These are phyloP conservation scores for Phyllachora maydis DNA, from an alignment of 2,329 filamentous ascomycete genomes.

Conservation along the genomic window DNA sequence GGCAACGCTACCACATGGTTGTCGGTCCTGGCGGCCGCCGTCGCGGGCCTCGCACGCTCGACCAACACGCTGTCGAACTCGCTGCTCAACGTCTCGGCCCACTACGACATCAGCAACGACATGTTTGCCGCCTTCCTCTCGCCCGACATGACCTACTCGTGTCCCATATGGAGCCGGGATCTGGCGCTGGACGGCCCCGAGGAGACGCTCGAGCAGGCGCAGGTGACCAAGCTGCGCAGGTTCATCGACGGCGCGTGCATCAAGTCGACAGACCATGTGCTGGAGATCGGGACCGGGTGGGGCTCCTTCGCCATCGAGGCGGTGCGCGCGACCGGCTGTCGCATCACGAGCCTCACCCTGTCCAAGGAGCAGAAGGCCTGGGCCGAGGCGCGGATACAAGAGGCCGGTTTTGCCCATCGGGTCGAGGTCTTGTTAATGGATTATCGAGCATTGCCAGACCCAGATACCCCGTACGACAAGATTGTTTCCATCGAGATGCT, in stretches of 20 bases:
- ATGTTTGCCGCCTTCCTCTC: conserved; percentile 59
- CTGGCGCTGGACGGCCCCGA: conserved; percentile 16
- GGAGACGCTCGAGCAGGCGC: conserved; percentile 43
- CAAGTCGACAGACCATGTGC: conserved; percentile 42
- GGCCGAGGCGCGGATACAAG: conserved; percentile 41
- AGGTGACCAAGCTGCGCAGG: conserved; percentile 43
- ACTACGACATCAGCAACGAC: conserved; percentile 59
- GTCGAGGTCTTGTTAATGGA: conserved; percentile 49
- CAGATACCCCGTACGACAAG: conserved; percentile 41
- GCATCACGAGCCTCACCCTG: conserved; percentile 47
- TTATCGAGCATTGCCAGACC: conserved; percentile 39
- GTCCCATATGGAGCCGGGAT: conserved; percentile 39
- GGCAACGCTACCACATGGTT: conserved; percentile 42
- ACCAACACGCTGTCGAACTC: conserved; percentile 37
- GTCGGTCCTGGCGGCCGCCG: conserved; percentile 33
- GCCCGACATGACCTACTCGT: conserved; percentile 60
- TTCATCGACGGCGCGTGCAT: conserved; percentile 46
- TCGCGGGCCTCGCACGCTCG: conserved; percentile 34
- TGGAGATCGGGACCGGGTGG: conserved; percentile 63
- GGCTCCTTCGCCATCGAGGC: conserved; percentile 54
- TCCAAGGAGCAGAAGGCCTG: conserved; percentile 48
- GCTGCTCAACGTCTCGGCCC: conserved; percentile 45
- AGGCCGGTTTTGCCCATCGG: conserved; percentile 34
- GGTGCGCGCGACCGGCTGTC: conserved; percentile 42
- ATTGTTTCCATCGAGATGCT: conserved; percentile 62